phyloP scores from a whole-genome alignment of 495 filamentous ascomycete genomes.

The Penicillium salamii region DNA sequence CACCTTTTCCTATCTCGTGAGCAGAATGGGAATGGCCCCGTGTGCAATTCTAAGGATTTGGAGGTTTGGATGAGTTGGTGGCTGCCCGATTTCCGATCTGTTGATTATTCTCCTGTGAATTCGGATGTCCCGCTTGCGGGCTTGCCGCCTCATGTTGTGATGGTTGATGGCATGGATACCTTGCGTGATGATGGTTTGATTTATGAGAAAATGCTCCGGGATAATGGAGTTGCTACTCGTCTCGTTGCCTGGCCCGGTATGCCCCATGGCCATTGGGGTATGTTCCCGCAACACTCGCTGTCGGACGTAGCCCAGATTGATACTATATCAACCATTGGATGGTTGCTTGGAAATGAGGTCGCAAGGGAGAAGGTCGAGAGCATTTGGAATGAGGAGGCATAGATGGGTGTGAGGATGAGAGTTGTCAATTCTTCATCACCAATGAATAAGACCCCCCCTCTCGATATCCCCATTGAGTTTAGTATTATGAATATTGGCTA shows the following conservation, averaged over 20 bases:
- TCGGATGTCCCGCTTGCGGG: background rate
- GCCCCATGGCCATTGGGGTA: background rate
- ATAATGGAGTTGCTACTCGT: slow-evolving; percentile 28
- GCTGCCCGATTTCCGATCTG: background rate
- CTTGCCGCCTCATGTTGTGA: slow-evolving; percentile 26
- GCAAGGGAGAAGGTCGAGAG: slow-evolving; percentile 6
- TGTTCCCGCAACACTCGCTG: slow-evolving; percentile 20
- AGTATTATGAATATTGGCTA: too few species aligned
- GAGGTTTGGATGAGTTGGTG: background rate
- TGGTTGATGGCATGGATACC: slow-evolving; percentile 36
- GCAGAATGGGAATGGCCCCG: background rate
- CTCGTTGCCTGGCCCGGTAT: slow-evolving; percentile 33
- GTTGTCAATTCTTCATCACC: too few species aligned
- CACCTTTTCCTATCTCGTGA: background rate
- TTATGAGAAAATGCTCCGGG: slow-evolving; percentile 35
- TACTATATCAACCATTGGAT: slow-evolving; percentile 10
- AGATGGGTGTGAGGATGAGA: background rate
- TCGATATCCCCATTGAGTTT: too few species aligned
- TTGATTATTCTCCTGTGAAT: slow-evolving; percentile 8
- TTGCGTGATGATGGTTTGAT: slow-evolving; percentile 40
- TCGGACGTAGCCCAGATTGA: slow-evolving; percentile 11
- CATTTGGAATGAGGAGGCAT: background rate
- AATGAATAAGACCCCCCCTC: too few species aligned
- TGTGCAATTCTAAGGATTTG: background rate
- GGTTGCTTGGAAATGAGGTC: slow-evolving; percentile 15